Conservation (phyloP, 2,329 filamentous ascomycete species). For the Xylaria sp. region DNA sequence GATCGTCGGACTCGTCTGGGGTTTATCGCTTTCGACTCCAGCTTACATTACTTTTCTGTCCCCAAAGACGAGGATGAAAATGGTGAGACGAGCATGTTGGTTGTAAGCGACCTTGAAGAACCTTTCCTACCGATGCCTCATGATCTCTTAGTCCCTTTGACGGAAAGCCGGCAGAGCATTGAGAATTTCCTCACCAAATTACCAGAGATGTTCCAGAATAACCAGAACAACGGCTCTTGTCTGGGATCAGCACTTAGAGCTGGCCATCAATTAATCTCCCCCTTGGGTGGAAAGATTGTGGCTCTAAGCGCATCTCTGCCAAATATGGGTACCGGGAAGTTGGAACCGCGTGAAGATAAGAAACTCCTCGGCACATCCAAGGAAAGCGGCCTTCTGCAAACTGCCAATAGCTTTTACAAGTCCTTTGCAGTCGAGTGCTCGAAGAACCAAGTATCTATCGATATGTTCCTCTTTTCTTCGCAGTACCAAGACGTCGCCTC, state of each 20-base stretch:
- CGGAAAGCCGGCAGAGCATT: slow-evolving; percentile 88
- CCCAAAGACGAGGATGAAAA: slow-evolving; percentile 88
- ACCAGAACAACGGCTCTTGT: slow-evolving; percentile 86
- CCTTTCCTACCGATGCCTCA: slow-evolving; percentile 95
- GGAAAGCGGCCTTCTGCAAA: slow-evolving; percentile 87
- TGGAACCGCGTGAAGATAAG: slow-evolving; percentile 96
- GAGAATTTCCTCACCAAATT: slow-evolving; percentile 91
- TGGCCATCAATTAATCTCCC: slow-evolving; percentile 94
- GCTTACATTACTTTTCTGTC: slow-evolving; percentile 95
- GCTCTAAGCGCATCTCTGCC: slow-evolving; percentile 91
- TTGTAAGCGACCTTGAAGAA: slow-evolving; percentile 94
- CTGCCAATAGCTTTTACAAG: slow-evolving; percentile 97
- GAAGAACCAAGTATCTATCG: slow-evolving; percentile 97
- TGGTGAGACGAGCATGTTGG: slow-evolving; percentile 88
- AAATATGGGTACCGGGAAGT: slow-evolving; percentile 87
- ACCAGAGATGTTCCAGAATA: slow-evolving; percentile 96
- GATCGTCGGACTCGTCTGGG: slow-evolving; percentile 91
- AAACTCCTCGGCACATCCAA: slow-evolving; percentile 94
- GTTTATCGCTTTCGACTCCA: slow-evolving; percentile 94
- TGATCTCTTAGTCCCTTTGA: slow-evolving; percentile 88
- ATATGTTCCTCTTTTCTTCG: slow-evolving; percentile 97
- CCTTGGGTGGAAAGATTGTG: slow-evolving; percentile 93
- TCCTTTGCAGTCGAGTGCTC: slow-evolving; percentile 98
- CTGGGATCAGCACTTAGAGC: slow-evolving; percentile 94
- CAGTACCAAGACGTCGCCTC: slow-evolving; percentile 98